Base-by-base conservation (phyloP, 2,329 filamentous ascomycete species). In the Colletotrichum sp. region DNA sequence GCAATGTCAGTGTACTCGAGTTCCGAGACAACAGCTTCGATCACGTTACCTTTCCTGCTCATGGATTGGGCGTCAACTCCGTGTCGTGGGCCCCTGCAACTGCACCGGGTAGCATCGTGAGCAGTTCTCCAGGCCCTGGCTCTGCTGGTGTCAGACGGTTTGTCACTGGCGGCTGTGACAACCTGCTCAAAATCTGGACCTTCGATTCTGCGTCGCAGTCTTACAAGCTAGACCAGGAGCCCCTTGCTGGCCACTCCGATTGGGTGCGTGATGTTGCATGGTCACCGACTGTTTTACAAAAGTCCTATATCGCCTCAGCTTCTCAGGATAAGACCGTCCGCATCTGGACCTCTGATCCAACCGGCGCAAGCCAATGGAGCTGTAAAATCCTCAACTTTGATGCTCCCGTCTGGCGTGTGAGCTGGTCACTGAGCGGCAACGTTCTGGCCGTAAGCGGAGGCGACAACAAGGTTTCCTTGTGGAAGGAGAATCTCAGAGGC, bases 261-360 rank as follows among this genome's bases (percentile, higher is more conserved):
- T 99, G 97, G 97, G 97, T 99, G 71, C 93, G 97, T 78, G 97
- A 99, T 84, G 97, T 99, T 15, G 95, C 96, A 16, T 99, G 97
- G 97, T 96, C 94, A 66, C 97, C 97, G 13, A 98, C 96, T 28
- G 95, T 98, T 71, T 90, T 99, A 75, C 95, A 96, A 81, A 98
- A 98, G 90, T 95, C 94, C 74, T 99, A 99, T 87, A 98, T 99
- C 83, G 97, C 97, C 34, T 96, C 94, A 65, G 97, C 96, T 13
- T 96, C 94, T 70, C 96, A 98, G 87, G 97, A 99, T 85, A 97
- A 98, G 90, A 98, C 96, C 10, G 96, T 98, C 77, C 93, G 96
- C 79, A 98, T 99, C 86, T 99, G 97, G 97, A 98, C 96, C 12
- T 93, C 91, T 32, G 94, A 95, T 80, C 87, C 90, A 30, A 88